Evolutionary conservation across 2,329 filamentous ascomycete genomes (phyloP), one percentile per base, ranked within the genome.

Genomic region (Colletotrichum zoysiae): DNA sequence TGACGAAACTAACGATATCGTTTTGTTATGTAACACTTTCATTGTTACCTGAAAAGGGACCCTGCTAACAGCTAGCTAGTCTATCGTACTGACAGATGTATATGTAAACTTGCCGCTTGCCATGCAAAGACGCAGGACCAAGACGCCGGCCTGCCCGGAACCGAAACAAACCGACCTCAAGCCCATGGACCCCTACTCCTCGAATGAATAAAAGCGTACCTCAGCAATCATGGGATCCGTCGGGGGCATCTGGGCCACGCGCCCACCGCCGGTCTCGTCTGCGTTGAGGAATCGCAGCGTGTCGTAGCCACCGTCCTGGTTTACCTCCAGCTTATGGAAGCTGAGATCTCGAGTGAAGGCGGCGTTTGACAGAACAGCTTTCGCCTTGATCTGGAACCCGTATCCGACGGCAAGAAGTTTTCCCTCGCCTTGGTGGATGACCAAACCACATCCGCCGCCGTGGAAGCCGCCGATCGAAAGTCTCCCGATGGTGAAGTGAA

Each of bases 251-350:
- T 23, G 55, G 1, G 64, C 53, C 16, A 23, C 44, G 1, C 44
- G 33, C n/a, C 33, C 26, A 48, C 46, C 16, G 23, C 44, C 1
- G 14, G 55, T 23, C 42, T 44, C 55, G 2, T 66, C 42, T 16
- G 42, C 33, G 26, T 40, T 48, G 18, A 53, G 38, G 5, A 2
- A 35, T 0, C 46, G 48, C 2, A 55, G 14, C 1, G 23, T 11
- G 9, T 23, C 20, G 20, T 50, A 12, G 30, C 16, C 23, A 5
- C 42, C 42, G 7, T 7, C 11, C 11, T 44, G 30, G 20, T 59
- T n/a, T 5, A 51, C 9, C 33, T 59, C 64, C 6, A 59, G 11
- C 55, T 59, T 59, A 59, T 30, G 35, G n/a, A 60, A 60, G 1
- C 38, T 35, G 5, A 60, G 64, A 3, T 42, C 23, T 9, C 44